Conservation (phyloP, 2,329 filamentous ascomycete genomes). For the Aureobasidium zeae region DNA sequence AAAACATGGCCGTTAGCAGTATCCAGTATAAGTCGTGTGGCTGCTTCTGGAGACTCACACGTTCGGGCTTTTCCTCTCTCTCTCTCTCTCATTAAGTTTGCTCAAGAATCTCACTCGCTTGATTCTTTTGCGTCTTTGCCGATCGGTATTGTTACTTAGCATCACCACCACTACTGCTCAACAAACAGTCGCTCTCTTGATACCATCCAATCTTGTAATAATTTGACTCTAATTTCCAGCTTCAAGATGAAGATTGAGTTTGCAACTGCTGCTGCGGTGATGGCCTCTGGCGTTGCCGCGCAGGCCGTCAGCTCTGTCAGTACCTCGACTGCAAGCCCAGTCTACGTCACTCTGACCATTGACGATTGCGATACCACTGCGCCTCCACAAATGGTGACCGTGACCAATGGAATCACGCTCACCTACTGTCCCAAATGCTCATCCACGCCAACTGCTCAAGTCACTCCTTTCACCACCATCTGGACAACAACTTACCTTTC, state of each 20-base stretch:
- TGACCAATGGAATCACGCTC: constrained; percentile 28
- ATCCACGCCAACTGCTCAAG: constrained; percentile 13
- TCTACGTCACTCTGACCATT: constrained; percentile 28
- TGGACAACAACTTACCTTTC: constrained; percentile 30
- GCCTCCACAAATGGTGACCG: constrained; percentile 27
- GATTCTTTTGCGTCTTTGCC: constrained; percentile 19
- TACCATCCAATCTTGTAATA: constrained; percentile 7
- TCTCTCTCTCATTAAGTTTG: constrained; percentile 22
- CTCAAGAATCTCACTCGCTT: constrained; percentile 26
- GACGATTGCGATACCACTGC: constrained; percentile 26
- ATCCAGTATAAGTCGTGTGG: constrained; percentile 23
- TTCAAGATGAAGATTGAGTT: constrained; percentile 24
- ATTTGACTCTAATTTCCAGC: constrained; percentile 9
- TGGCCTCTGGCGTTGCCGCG: constrained; percentile 22
- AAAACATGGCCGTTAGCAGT: constrained; percentile 23
- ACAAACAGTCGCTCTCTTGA: constrained; percentile 15
- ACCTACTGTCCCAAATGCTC: constrained; percentile 31
- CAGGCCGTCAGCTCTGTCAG: constrained; percentile 18
- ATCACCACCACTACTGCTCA: not conserved
- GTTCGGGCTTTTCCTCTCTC: constrained; percentile 18
- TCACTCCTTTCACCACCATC: constrained; percentile 25
- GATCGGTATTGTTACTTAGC: no score
- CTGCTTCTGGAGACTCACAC: constrained; percentile 14
- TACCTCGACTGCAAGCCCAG: constrained; percentile 19
- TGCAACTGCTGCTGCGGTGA: constrained; percentile 21